Percentiles rank a stretch among this genome's conserved stretches.
Evolutionary conservation across 768 basidiomycete species (phyloP).

Genomic region (Punctularia strigosozonata): DNA sequence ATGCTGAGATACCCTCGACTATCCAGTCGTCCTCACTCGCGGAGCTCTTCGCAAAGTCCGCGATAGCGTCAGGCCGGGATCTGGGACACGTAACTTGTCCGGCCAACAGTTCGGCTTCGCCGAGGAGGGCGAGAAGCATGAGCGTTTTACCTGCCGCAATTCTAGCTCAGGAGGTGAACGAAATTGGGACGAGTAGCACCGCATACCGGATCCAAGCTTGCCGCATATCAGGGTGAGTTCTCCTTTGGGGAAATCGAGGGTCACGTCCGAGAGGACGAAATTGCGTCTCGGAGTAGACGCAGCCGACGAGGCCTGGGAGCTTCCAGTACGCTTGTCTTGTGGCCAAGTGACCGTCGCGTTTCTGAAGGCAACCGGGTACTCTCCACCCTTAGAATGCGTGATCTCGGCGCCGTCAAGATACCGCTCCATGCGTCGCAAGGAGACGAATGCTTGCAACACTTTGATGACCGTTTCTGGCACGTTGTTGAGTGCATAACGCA

Average conservation of each 20-base stretch:
- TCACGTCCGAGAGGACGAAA: conserved; percentile 73
- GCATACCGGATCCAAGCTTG: conserved; percentile 85
- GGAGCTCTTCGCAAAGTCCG: conserved; percentile 34
- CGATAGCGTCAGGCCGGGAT: conserved; percentile 72
- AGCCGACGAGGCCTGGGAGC: conserved; percentile 37
- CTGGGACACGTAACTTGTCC: conserved; percentile 78
- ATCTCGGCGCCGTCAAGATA: conserved; percentile 75
- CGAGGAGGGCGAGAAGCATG: conserved; percentile 49
- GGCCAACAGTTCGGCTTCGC: conserved; percentile 75
- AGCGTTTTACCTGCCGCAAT: conserved; percentile 5
- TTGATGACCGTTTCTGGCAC: conserved; percentile 89
- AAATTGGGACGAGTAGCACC: conserved; percentile 44
- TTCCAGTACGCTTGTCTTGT: conserved; percentile 46
- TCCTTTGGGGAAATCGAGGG: conserved; percentile 65
- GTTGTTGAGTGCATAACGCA: conserved; percentile 80
- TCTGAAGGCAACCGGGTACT: conserved; percentile 59
- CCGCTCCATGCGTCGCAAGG: conserved; percentile 83
- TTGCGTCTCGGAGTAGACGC: conserved; percentile 66
- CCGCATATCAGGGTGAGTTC: conserved; percentile 80
- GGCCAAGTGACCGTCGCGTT: conserved; percentile 91
- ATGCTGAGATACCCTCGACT: conserved; percentile 69
- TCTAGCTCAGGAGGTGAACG: background rate
- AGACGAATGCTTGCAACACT: conserved; percentile 72
- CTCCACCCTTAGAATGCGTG: conserved; percentile 40
- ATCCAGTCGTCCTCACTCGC: conserved; percentile 58